Evolutionary conservation across 768 basidiomycete species (phyloP).

Genomic region (Xerocomellus chrysenteron): DNA sequence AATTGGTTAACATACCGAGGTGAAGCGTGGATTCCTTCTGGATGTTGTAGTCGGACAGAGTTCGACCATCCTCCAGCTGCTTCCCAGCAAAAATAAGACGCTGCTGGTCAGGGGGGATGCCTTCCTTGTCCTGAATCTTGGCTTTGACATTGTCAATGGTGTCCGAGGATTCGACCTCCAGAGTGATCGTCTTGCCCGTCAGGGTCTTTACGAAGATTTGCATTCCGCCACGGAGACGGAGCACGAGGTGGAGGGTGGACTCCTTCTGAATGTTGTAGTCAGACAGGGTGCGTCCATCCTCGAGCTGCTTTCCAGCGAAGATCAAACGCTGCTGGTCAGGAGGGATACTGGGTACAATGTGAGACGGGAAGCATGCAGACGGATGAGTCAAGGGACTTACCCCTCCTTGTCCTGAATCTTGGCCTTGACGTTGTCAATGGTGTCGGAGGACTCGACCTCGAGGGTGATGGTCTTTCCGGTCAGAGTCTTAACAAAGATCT

Average conservation of each 20-base stretch:
- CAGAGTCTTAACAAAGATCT: slow-evolving; percentile 86
- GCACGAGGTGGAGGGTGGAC: slow-evolving; percentile 83
- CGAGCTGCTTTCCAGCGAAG: slow-evolving; percentile 94
- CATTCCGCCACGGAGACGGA: slow-evolving; percentile 91
- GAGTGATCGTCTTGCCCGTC: slow-evolving; percentile 91
- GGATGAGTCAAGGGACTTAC: not conserved
- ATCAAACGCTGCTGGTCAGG: slow-evolving; percentile 95
- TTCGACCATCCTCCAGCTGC: slow-evolving; percentile 89
- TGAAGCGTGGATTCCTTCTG: slow-evolving; percentile 84
- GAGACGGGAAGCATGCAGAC: not conserved
- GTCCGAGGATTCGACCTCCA: slow-evolving; percentile 85
- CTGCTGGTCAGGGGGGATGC: slow-evolving; percentile 85
- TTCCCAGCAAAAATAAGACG: slow-evolving; percentile 92
- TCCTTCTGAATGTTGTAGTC: slow-evolving; percentile 97
- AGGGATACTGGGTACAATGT: slow-evolving; percentile 49
- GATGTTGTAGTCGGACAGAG: slow-evolving; percentile 87
- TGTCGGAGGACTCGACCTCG: slow-evolving; percentile 29
- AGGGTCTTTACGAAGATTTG: slow-evolving; percentile 81
- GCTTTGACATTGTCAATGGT: slow-evolving; percentile 88
- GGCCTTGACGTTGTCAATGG: slow-evolving; percentile 28
- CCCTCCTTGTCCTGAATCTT: slow-evolving; percentile 78
- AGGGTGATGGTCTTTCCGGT: slow-evolving; percentile 79
- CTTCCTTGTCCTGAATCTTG: slow-evolving; percentile 95
- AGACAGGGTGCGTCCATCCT: slow-evolving; percentile 88
- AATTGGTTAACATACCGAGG: slow-evolving; percentile 19